Percentiles rank a stretch among this genome's conserved stretches.
Evolutionary conservation across 805 yeast genomes (phyloP).

Genomic region (Kockiozyma suomiensis): DNA sequence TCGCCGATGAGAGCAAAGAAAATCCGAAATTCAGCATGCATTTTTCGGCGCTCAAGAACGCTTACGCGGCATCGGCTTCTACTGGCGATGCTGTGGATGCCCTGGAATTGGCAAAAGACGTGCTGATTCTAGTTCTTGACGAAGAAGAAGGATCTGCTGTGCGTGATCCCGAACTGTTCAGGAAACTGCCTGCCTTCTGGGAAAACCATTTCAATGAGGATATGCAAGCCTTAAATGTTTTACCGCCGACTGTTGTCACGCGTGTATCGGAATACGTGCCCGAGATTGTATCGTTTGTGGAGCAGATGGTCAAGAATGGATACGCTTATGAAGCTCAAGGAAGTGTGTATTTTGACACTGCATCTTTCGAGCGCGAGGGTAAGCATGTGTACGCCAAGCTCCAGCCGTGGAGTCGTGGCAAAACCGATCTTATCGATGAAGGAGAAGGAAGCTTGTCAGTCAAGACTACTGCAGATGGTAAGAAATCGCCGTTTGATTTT

Average conservation of each 20-base stretch:
- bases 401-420: slow-evolving; percentile 98
- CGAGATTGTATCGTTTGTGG: slow-evolving; percentile 6
- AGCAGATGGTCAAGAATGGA: slow-evolving; percentile 71
- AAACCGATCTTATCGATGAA: slow-evolving; percentile 79
- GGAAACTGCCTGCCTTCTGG: slow-evolving; percentile 84
- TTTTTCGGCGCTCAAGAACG: slow-evolving; percentile 59
- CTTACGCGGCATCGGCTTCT: slow-evolving; percentile 44
- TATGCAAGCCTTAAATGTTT: slow-evolving; percentile 81
- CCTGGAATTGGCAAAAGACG: slow-evolving; percentile 64
- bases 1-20: slow-evolving; percentile 52
- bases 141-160: slow-evolving; percentile 70
- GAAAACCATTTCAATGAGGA: slow-evolving; percentile 82
- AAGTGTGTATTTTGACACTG: slow-evolving; percentile 94
- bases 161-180: slow-evolving; percentile 82
- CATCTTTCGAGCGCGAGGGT: slow-evolving; percentile 68
- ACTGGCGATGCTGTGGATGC: slow-evolving; percentile 41
- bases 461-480: slow-evolving; percentile 51
- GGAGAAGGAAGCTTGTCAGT: slow-evolving; percentile 87
- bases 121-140: slow-evolving; percentile 74
- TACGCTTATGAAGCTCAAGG: slow-evolving; percentile 82
- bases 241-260: slow-evolving; percentile 82
- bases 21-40: slow-evolving; percentile 91
- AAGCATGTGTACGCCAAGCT: slow-evolving; percentile 89
- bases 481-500: slow-evolving; percentile 79
- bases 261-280: slow-evolving; percentile 73